A percentile compares a stretch with the other conserved stretches of the same genome.
These are phyloP conservation scores for Rhizopus stolonifer DNA, from an alignment of 371 early-diverging fungal genomes.

Conservation along the genomic window DNA sequence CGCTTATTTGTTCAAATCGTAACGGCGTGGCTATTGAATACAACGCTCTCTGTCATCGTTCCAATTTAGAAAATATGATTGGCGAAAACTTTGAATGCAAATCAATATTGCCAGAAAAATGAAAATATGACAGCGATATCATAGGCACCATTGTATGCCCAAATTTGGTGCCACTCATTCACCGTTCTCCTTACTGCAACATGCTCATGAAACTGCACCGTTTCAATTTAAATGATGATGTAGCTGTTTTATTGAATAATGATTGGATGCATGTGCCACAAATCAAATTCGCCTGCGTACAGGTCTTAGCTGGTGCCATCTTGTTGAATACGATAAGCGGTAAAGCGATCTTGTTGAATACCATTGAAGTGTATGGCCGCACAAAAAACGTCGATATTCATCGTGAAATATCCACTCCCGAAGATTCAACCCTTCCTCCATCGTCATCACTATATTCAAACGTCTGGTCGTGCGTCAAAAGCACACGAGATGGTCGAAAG, in stretches of 20 bases:
- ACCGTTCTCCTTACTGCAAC: not conserved
- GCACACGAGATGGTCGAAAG: constrained; percentile 8
- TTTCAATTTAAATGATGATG: not conserved
- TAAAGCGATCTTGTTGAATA: constrained; percentile 26
- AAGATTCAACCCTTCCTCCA: not conserved
- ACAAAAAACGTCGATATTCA: constrained; percentile 16
- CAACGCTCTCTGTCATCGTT: not conserved
- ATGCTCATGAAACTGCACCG: constrained; percentile 5
- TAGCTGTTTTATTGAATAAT: constrained; percentile 6
- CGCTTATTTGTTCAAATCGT: not conserved
- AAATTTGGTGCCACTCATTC: not conserved
- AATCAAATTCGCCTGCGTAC: constrained; percentile 18
- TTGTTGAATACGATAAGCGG: constrained; percentile 19
- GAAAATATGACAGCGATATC: not conserved
- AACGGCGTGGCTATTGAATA: not conserved
- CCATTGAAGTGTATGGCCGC: constrained; percentile 28
- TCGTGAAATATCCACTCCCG: not conserved
- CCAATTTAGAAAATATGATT: not conserved
- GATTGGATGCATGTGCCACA: constrained; percentile 14
- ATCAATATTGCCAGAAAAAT: not conserved
- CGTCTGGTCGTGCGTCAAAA: constrained; percentile 9
- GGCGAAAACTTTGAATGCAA: not conserved
- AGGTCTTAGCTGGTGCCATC: constrained; percentile 17
- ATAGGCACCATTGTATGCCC: not conserved
- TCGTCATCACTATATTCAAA: not conserved